These are phyloP conservation scores for Craspedostauros australis DNA, from an alignment of 108 stramenopile genomes.

Conservation along the genomic window DNA sequence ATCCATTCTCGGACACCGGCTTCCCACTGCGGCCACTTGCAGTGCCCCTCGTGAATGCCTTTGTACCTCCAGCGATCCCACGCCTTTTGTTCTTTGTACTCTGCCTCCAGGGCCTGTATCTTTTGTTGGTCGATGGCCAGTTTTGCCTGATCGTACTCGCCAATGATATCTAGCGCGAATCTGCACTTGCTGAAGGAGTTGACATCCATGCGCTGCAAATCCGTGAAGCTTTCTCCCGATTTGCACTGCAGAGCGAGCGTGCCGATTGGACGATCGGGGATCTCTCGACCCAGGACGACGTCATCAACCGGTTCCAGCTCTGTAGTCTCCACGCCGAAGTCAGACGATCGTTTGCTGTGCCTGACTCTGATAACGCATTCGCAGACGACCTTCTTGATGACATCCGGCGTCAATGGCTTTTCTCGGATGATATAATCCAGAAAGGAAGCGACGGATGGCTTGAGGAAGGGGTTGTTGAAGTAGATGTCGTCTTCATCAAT, in stretches of 20 bases:
- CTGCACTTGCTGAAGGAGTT: slow-evolving; percentile 25
- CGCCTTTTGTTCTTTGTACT: slow-evolving; percentile 27
- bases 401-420: slow-evolving; percentile 16
- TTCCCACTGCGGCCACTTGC: slow-evolving; percentile 42
- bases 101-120: no score
- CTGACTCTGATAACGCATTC: slow-evolving; percentile 9
- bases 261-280: slow-evolving; percentile 7
- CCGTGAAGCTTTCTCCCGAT: slow-evolving; percentile 20
- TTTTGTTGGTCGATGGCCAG: slow-evolving; percentile 16
- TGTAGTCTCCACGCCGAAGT: neutral
- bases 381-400: slow-evolving; percentile 24
- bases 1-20: slow-evolving; percentile 21
- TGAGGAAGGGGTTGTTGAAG: slow-evolving; percentile 36
- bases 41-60: slow-evolving; percentile 43
- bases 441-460: slow-evolving; percentile 14
- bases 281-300: slow-evolving; percentile 23
- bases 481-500: slow-evolving; percentile 20
- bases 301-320: slow-evolving; percentile 11
- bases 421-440: slow-evolving; percentile 27
- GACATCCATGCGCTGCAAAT: slow-evolving; percentile 24
- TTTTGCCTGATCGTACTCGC: slow-evolving; percentile 6
- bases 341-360: slow-evolving; percentile 11
- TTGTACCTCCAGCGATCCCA: slow-evolving; percentile 40
- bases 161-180: slow-evolving; percentile 20
- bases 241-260: slow-evolving; percentile 29